phyloP scores from a whole-genome alignment of 805 yeast species.

The Zygoascus ofunaensis region DNA sequence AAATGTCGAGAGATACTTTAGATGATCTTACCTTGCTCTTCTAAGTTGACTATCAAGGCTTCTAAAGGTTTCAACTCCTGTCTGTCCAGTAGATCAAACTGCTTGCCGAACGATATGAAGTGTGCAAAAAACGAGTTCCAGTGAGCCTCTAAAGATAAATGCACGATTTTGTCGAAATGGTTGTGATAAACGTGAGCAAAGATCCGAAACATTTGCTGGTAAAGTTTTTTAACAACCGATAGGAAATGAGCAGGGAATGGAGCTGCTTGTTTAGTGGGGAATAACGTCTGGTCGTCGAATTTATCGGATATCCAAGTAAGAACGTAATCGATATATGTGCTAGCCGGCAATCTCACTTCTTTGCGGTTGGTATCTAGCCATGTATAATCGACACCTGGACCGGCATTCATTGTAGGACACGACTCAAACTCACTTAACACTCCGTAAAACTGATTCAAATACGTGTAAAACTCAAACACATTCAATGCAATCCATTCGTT shows the following conservation, averaged over 20 bases:
- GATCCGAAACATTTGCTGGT: constrained; percentile 86
- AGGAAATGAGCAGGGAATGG: constrained; percentile 84
- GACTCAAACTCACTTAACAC: constrained; percentile 83
- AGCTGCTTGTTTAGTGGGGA: constrained; percentile 82
- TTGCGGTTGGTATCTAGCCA: constrained; percentile 83
- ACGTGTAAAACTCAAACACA: constrained; percentile 80
- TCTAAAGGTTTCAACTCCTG: constrained; percentile 71
- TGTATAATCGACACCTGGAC: constrained; percentile 79
- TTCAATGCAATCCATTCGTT: constrained; percentile 96
- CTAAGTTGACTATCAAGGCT: constrained; percentile 69
- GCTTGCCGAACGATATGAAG: constrained; percentile 76
- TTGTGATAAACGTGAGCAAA: constrained; percentile 93
- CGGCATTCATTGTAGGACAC: constrained; percentile 93
- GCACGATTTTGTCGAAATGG: constrained; percentile 90
- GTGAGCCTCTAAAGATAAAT: constrained; percentile 87
- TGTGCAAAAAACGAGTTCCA: constrained; percentile 98
- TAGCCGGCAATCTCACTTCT: constrained; percentile 80
- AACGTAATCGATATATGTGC: constrained; percentile 86
- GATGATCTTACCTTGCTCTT: constrained; percentile 71
- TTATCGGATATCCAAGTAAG: constrained; percentile 83
- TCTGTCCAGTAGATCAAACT: constrained; percentile 71
- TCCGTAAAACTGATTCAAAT: constrained; percentile 79
- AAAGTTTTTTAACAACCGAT: constrained; percentile 76
- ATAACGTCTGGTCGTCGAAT: constrained; percentile 77
- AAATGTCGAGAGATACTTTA: not conserved